Conservation (phyloP, 164 flowering plant genomes). For the Vitis riparia region DNA sequence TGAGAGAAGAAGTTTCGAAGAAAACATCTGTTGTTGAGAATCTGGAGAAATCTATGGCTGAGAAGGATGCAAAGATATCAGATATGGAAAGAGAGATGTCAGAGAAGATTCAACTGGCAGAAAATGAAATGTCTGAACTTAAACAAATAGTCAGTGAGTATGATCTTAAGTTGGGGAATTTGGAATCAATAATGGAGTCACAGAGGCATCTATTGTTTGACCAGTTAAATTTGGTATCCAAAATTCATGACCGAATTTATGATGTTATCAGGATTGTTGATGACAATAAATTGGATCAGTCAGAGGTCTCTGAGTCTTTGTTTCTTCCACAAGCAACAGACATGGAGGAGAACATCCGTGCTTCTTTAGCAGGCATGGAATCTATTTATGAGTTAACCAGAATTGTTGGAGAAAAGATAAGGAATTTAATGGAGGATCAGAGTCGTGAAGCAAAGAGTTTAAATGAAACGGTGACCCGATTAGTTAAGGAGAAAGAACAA, state of each 20-base stretch:
- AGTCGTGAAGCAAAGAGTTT: constrained; percentile 49
- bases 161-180: constrained; percentile 44
- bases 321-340: constrained; percentile 80
- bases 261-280: constrained; percentile 62
- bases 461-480: constrained; percentile 60
- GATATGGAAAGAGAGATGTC: constrained; percentile 51
- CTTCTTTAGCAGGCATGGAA: constrained; percentile 74
- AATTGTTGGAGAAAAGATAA: constrained; percentile 50
- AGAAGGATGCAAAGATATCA: constrained; percentile 48
- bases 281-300: constrained; percentile 47
- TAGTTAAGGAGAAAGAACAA: constrained; percentile 82
- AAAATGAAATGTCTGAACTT: constrained; percentile 47
- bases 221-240: constrained; percentile 65
- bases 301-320: constrained; percentile 71
- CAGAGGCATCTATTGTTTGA: constrained; percentile 69
- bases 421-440: constrained; percentile 52
- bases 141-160: constrained; percentile 45
- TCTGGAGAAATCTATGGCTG: constrained; percentile 47
- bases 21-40: constrained; percentile 44
- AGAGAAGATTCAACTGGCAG: constrained; percentile 40
- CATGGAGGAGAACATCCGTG: constrained; percentile 78
- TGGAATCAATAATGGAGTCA: constrained; percentile 59
- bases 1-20: constrained; percentile 65
- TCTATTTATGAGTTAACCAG: constrained; percentile 59
- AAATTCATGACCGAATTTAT: constrained; percentile 61